Base-by-base conservation (phyloP, 352 stramenopile species). In the Peronospora tabacina region DNA sequence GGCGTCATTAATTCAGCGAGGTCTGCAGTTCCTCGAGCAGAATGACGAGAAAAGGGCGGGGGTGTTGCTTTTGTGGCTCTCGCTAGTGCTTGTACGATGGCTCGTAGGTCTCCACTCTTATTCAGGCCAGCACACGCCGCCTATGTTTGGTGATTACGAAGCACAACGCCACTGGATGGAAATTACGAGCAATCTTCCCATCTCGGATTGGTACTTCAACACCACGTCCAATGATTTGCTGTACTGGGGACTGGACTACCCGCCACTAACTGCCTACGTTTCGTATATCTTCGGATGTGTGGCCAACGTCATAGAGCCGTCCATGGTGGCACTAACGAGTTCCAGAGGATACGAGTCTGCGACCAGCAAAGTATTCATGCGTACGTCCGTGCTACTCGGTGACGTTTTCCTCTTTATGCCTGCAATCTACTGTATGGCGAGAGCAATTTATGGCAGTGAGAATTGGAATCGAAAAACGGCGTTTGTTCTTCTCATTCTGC, bases 101-200 rank as follows among this genome's bases (percentile, higher is more conserved):
- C 34, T 90, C 24, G 77, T 92, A 9, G 75, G 80, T 0, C 63
- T 94, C 5, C 74, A 93, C 43, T 75, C 70, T 47, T 95, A 93
- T 71, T 94, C 83, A 7, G 85, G 85, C 12, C 70, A 69, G n/a
- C 44, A 47, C 39, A 87, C 63, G 29, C 68, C 79, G 37, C 84
- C 87, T 13, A 88, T 94, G 73, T 96, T 94, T 58, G 96, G 96
- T 30, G 96, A 99, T 66, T 98, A 96, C 69, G 96, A 99, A 63
- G 96, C 95, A 3, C 95, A 99, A 68, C 87, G 96, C 29, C 96
- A 99, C 70, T 99, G 96, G 96, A 99, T 99, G 95, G 96, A 99
- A 75, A 75, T 99, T 40, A 98, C 96, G 22, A 78, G 81, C 36
- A 74, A 95, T 47, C 55, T 98, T 46, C 94, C 94, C 0, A 44